Evolutionary conservation across 441 rosid genomes (phyloP), one percentile per base, ranked within the genome.

Genomic region (Theobroma grandiflorum): DNA sequence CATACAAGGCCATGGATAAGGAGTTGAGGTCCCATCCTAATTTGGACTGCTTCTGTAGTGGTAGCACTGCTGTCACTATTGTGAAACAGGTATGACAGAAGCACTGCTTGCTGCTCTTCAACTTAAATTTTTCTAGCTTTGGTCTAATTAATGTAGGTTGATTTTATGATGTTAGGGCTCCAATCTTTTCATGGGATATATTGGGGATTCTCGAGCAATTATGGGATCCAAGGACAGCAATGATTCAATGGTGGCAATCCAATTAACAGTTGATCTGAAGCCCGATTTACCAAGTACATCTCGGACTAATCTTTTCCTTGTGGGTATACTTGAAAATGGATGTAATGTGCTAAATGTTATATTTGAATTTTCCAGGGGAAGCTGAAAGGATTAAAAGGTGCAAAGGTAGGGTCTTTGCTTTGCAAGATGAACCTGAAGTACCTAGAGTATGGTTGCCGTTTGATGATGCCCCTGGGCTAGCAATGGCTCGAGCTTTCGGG

Each of bases 401-500:
- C 85, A 95, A 89, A 88, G 99, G 99, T 65, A 88, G 99, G 82
- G 99, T 97, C 47, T 97, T 95, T 85, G 98, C 99, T 4, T 70
- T 95, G 89, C 96, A 93, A 88, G 99, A 95, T 80, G 99, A 97
- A 86, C 99, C 99, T 64, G 99, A 95, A 86, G 99, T 97, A 71
- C 84, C 92, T 0, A 91, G 99, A 87, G 99, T 97, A 66, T 97
- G 99, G 99, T 82, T 97, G 88, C 99, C 99, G 72, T 94, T 88
- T 83, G 98, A 97, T 89, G 98, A 97, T 84, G 98, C 99, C 55
- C 99, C 99, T 50, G 99, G 99, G 63, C 84, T 97, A 31, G 99
- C 99, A 77, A 97, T 97, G 99, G 99, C 99, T 57, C 92, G 99
- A 72, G 99, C 99, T 35, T 97, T 97, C 76, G 99, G 99, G 18